A percentile compares a stretch with the other conserved stretches of the same genome.
phyloP scores from a whole-genome alignment of 2,329 filamentous ascomycete genomes.

The Colletotrichum trifolii region DNA sequence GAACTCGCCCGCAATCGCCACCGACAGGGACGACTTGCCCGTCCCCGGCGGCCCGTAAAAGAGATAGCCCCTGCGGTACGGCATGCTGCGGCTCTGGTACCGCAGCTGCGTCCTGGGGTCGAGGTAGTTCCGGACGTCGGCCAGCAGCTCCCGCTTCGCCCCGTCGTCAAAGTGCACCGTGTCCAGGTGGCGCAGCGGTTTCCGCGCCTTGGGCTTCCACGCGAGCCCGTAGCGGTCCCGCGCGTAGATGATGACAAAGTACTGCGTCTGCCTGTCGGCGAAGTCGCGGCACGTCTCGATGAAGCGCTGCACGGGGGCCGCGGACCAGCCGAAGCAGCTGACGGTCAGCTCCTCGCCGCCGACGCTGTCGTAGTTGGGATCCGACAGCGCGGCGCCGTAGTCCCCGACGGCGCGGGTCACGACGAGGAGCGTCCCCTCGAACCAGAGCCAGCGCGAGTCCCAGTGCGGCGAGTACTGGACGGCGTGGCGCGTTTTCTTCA shows the following conservation, averaged over 20 bases:
- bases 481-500: conserved; percentile 54
- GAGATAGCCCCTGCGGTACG: conserved; percentile 64
- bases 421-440: conserved; percentile 57
- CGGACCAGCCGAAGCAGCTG: conserved; percentile 63
- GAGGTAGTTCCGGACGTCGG: conserved; percentile 64
- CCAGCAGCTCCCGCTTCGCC: conserved; percentile 58
- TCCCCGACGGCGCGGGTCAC: conserved; percentile 54
- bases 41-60: conserved; percentile 73
- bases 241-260: conserved; percentile 61
- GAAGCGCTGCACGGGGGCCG: conserved; percentile 58
- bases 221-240: conserved; percentile 57
- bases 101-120: conserved; percentile 61
- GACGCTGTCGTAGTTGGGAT: conserved; percentile 57
- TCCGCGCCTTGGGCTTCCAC: conserved; percentile 61
- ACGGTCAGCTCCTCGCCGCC: conserved; percentile 59
- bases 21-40: conserved; percentile 67
- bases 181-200: conserved; percentile 60
- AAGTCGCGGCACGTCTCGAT: conserved; percentile 60
- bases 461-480: conserved; percentile 59
- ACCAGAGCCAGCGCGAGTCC: conserved; percentile 60
- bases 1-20: conserved; percentile 63
- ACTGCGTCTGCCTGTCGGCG: conserved; percentile 59
- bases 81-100: conserved; percentile 69
- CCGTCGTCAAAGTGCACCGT: conserved; percentile 62
- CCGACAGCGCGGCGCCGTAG: conserved; percentile 49